Conservation (phyloP, 2,329 filamentous ascomycete species). For the Fragosphaeria purpurea region DNA sequence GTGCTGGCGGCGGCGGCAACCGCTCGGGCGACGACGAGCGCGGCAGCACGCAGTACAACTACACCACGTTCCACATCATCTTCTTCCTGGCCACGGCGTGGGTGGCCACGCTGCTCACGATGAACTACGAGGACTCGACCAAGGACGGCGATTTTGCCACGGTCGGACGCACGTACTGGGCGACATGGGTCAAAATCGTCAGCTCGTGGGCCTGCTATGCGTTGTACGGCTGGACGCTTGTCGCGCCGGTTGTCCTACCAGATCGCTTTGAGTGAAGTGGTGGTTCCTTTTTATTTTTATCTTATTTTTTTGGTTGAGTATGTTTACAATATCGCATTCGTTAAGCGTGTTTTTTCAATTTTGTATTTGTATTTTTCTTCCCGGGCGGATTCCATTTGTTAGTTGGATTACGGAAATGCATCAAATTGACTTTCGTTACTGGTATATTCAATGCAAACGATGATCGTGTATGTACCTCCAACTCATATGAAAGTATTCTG, state of each 20-base stretch:
- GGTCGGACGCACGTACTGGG: slow-evolving; percentile 91
- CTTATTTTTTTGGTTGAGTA: too few relatives aligned
- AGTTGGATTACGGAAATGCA: background rate
- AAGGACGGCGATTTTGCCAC: slow-evolving; percentile 71
- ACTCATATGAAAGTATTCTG: too few relatives aligned
- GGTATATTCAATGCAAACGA: too few relatives aligned
- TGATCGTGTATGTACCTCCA: too few relatives aligned
- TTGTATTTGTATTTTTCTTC: background rate
- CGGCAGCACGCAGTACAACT: slow-evolving; percentile 86
- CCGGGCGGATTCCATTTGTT: background rate
- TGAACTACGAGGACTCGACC: slow-evolving; percentile 59
- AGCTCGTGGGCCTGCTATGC: slow-evolving; percentile 94
- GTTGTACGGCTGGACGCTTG: slow-evolving; percentile 86
- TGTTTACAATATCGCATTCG: too few relatives aligned
- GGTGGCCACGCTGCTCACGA: slow-evolving; percentile 79
- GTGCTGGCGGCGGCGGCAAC: slow-evolving; percentile 49
- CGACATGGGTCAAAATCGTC: slow-evolving; percentile 98
- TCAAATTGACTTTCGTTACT: too few relatives aligned
- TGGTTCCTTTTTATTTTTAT: too few relatives aligned
- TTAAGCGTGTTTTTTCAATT: background rate
- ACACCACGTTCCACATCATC: slow-evolving; percentile 91
- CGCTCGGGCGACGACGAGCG: slow-evolving; percentile 78
- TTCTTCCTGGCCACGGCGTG: slow-evolving; percentile 94
- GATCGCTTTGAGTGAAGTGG: slow-evolving; percentile 60
- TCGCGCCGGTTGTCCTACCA: slow-evolving; percentile 76